phyloP scores from a whole-genome alignment of 352 stramenopile genomes.

The Pythium aphanidermatum region DNA sequence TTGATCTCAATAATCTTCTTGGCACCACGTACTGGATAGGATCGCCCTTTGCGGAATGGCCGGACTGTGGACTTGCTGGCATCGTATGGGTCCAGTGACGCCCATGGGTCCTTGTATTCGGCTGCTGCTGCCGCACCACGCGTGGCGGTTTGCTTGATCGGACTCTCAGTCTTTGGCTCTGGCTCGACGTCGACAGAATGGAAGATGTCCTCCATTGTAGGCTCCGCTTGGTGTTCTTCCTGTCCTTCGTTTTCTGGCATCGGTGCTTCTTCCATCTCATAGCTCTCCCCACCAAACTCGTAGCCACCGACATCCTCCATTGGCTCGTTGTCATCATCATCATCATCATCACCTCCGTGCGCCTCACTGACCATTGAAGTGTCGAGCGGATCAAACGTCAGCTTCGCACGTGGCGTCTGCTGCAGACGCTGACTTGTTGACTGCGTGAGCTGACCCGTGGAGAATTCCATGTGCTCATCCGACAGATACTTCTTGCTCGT shows the following conservation, averaged over 20 bases:
- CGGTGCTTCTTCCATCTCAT: conserved; percentile 23
- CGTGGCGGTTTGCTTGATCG: background rate
- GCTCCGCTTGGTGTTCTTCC: background rate
- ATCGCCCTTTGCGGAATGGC: conserved; percentile 72
- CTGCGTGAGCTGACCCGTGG: background rate
- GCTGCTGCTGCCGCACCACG: background rate
- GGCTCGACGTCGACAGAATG: conserved; percentile 11
- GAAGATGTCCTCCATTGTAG: conserved; percentile 13
- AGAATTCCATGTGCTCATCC: conserved; percentile 6
- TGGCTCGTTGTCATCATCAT: conserved; percentile 20
- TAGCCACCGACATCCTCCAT: conserved; percentile 17
- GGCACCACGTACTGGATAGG: conserved; percentile 35
- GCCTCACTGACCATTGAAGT: conserved; percentile 10
- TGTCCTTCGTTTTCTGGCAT: background rate
- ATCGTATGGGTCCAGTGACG: conserved; percentile 70
- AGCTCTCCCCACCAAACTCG: conserved; percentile 26
- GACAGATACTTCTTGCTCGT: conserved; percentile 64
- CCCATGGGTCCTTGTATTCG: conserved; percentile 58
- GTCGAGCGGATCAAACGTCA: conserved; percentile 24
- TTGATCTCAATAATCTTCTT: conserved; percentile 35
- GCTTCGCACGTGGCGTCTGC: conserved; percentile 20
- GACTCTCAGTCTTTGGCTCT: conserved; percentile 11
- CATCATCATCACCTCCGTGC: conserved; percentile 15
- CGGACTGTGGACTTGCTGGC: conserved; percentile 49
- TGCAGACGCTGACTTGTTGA: conserved; percentile 4